These are phyloP conservation scores for Prunus armeniaca DNA, from an alignment of 306 rosid genomes.

Conservation along the genomic window DNA sequence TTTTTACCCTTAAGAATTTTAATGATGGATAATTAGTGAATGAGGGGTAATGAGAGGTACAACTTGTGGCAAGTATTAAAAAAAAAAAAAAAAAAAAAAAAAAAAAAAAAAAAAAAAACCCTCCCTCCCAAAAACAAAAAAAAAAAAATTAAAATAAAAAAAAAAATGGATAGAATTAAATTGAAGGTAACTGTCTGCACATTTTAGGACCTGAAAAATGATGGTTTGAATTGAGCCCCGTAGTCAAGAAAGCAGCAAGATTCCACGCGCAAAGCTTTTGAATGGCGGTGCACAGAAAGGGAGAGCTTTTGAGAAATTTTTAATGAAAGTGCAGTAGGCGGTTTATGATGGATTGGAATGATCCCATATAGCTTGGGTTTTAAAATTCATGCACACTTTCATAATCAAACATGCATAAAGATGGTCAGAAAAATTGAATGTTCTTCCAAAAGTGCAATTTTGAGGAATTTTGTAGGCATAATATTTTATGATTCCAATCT, in stretches of 20 bases:
- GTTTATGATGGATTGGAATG: conserved; percentile 1
- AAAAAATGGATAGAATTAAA: conserved; percentile 7
- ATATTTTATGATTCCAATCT: not conserved
- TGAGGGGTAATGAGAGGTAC: no score
- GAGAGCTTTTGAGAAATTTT: not conserved
- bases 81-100: not conserved
- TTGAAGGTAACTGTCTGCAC: not conserved
- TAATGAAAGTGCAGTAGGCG: conserved; percentile 16
- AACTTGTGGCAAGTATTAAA: not conserved
- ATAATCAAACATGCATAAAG: conserved; percentile 12
- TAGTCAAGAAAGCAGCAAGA: conserved; percentile 34
- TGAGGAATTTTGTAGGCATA: not conserved
- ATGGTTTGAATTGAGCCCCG: not conserved
- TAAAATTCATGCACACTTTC: not conserved
- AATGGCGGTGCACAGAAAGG: conserved; percentile 1
- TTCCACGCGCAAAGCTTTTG: conserved; percentile 9
- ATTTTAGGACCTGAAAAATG: not conserved
- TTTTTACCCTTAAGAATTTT: no score
- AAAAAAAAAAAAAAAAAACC: not conserved
- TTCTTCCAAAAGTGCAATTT: not conserved
- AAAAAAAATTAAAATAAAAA: not conserved
- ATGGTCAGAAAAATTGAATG: not conserved
- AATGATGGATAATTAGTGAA: no score
- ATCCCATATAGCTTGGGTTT: not conserved
- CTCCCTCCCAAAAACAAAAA: not conserved